phyloP scores from a whole-genome alignment of 148 eudicot species.

The Persicaria tinctoria region DNA sequence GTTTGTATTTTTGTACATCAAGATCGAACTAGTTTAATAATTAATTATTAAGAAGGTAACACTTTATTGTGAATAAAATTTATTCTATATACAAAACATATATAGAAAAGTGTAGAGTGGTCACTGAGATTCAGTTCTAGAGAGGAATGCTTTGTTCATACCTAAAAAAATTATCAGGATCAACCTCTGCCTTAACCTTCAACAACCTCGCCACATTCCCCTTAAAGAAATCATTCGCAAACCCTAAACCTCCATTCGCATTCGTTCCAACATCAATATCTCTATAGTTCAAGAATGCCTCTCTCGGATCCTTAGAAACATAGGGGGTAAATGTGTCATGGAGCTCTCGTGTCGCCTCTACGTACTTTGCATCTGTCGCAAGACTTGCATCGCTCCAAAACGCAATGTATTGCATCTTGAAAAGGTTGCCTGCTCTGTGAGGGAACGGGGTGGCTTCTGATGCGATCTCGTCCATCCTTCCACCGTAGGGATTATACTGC shows the following conservation, averaged over 20 bases:
- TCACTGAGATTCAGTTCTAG: too few species aligned
- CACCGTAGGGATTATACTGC: constrained; percentile 42
- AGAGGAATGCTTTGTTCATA: constrained; percentile 35
- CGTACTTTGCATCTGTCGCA: background rate
- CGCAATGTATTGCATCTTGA: constrained; percentile 29
- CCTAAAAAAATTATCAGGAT: constrained; percentile 37
- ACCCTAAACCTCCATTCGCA: constrained; percentile 12
- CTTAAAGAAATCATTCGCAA: constrained; percentile 22
- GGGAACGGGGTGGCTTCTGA: constrained; percentile 32
- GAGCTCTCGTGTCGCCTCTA: constrained; percentile 13
- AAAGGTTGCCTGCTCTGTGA: constrained; percentile 33
- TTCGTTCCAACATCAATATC: constrained; percentile 37
- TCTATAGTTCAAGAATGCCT: constrained; percentile 32
- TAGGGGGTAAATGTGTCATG: constrained; percentile 25
- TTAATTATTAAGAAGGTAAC: too few species aligned
- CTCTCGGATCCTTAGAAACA: constrained; percentile 39
- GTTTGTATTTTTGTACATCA: too few species aligned
- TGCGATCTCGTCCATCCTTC: constrained; percentile 30
- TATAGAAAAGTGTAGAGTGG: too few species aligned
- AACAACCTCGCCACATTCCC: constrained; percentile 25
- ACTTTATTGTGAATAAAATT: too few species aligned
- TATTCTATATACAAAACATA: too few species aligned
- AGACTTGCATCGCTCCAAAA: constrained; percentile 22
- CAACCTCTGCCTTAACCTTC: constrained; percentile 31
- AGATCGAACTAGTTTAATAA: too few species aligned